These are phyloP conservation scores for Boechera stricta DNA, from an alignment of 345 rosid genomes.

Conservation along the genomic window DNA sequence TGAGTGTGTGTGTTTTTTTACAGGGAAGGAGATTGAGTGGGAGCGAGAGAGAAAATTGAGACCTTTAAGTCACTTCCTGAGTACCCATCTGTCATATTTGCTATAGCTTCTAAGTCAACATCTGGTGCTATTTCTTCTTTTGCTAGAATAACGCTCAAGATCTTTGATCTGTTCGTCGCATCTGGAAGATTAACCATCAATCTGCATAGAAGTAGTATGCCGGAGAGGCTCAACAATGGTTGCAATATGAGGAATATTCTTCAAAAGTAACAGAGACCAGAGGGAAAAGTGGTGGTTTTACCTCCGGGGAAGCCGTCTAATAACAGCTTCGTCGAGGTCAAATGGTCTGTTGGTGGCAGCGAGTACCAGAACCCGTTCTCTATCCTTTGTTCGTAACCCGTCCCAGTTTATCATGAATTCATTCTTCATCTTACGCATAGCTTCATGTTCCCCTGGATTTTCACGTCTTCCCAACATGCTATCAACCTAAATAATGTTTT, in stretches of 20 bases:
- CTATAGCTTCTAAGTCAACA: slow-evolving; percentile 81
- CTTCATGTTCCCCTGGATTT: slow-evolving; percentile 99
- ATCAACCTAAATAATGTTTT: slow-evolving; percentile 68
- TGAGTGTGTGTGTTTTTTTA: background rate
- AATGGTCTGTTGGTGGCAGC: slow-evolving; percentile 98
- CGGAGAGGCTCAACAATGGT: background rate
- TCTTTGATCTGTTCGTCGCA: slow-evolving; percentile 77
- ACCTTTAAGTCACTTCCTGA: slow-evolving; percentile 99
- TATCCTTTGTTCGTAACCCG: slow-evolving; percentile 94
- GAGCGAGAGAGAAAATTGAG: slow-evolving; percentile 1
- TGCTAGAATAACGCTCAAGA: slow-evolving; percentile 79
- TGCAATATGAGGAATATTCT: background rate
- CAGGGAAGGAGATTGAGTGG: slow-evolving; percentile 20
- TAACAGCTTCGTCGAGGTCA: slow-evolving; percentile 99
- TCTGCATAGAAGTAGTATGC: slow-evolving; percentile 51
- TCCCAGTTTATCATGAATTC: slow-evolving; percentile 99
- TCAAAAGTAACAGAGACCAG: slow-evolving; percentile 7
- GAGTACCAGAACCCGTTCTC: slow-evolving; percentile 92
- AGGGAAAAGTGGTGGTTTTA: slow-evolving; percentile 20
- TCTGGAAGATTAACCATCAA: slow-evolving; percentile 98
- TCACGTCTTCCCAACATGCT: slow-evolving; percentile 99
- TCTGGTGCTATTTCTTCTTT: slow-evolving; percentile 84
- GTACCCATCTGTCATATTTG: slow-evolving; percentile 91
- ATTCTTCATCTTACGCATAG: slow-evolving; percentile 99
- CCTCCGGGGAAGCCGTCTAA: slow-evolving; percentile 98